Conservation (phyloP, 192 early-diverging fungal species). For the Funneliformis mosseae region DNA sequence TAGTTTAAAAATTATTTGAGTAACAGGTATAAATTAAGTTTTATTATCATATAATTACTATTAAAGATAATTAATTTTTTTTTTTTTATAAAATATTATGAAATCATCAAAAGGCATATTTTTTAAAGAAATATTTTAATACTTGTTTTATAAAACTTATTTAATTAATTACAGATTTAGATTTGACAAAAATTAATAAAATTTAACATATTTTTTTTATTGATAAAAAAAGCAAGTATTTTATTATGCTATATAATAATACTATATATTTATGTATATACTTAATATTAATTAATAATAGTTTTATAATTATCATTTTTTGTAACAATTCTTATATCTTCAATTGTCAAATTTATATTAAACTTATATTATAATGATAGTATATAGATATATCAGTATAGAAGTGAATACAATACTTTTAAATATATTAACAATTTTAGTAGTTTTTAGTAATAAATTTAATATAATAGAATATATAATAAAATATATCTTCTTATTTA, state of each 20-base stretch:
- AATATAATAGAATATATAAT: neutral
- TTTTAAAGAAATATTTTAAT: too few species aligned
- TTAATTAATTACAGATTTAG: too few species aligned
- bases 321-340: neutral
- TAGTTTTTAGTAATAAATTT: neutral
- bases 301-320: neutral
- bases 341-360: neutral
- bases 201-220: too few species aligned
- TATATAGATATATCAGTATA: neutral
- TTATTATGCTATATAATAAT: neutral
- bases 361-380: neutral
- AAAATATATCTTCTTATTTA: neutral
- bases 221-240: neutral
- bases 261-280: neutral
- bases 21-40: too few species aligned
- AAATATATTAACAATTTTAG: neutral
- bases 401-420: neutral
- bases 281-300: neutral
- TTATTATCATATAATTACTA: too few species aligned
- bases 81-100: too few species aligned
- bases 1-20: too few species aligned
- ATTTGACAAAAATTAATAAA: too few species aligned
- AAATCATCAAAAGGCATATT: too few species aligned
- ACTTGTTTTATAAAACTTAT: too few species aligned
- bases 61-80: too few species aligned